These are phyloP conservation scores for Nemania diffusa DNA, from an alignment of 2,329 filamentous ascomycete species.

Conservation along the genomic window DNA sequence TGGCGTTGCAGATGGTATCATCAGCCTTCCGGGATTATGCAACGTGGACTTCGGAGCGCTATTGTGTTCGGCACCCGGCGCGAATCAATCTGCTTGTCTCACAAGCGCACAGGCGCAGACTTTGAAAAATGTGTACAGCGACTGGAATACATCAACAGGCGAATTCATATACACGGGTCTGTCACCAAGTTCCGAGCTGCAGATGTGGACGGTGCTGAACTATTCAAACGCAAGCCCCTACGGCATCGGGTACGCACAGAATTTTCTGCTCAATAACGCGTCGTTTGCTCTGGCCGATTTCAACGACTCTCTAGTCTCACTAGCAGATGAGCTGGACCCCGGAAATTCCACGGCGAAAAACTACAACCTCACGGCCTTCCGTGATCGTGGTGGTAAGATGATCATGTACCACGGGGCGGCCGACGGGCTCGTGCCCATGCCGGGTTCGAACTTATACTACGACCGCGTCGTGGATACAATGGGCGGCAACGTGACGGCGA, in stretches of 20 bases:
- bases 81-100: constrained; percentile 53
- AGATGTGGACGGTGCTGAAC: constrained; percentile 50
- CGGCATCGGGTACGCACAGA: constrained; percentile 51
- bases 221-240: constrained; percentile 48
- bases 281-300: constrained; percentile 51
- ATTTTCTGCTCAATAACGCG: constrained; percentile 55
- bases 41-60: constrained; percentile 55
- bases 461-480: constrained; percentile 44
- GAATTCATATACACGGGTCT: constrained; percentile 55
- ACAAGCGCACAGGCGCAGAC: constrained; percentile 55
- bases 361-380: constrained; percentile 54
- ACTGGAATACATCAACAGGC: constrained; percentile 46
- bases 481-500: constrained; percentile 45
- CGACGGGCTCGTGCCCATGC: constrained; percentile 55
- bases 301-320: constrained; percentile 47
- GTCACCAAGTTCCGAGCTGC: constrained; percentile 59
- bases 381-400: constrained; percentile 55
- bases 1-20: constrained; percentile 60
- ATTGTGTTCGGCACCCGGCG: constrained; percentile 49
- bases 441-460: constrained; percentile 52
- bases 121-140: constrained; percentile 48
- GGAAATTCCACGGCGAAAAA: constrained; percentile 53
- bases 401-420: constrained; percentile 59
- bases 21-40: constrained; percentile 59
- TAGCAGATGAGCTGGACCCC: constrained; percentile 51